Percentiles rank a stretch among this genome's conserved stretches.
phyloP scores from a whole-genome alignment of 441 rosid species.

The Raphanus hybrid region DNA sequence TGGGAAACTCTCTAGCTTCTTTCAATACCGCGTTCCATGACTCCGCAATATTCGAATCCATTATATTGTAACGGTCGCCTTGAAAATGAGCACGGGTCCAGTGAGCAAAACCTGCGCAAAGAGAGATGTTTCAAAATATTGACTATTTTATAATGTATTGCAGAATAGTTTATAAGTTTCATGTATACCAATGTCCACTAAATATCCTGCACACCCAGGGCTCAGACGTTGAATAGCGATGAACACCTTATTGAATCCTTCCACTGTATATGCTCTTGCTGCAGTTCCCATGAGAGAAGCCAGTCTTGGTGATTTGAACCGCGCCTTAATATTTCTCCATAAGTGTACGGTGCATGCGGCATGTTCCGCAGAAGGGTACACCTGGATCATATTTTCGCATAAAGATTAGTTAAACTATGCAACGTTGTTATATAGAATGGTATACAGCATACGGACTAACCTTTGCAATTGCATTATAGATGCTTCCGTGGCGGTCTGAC shows the following conservation, averaged over 20 bases:
- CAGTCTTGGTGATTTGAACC: background rate
- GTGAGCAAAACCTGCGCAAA: background rate
- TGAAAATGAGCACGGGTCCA: background rate
- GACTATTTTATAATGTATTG: too few relatives aligned
- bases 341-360: background rate
- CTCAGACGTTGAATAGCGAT: background rate
- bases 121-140: too few relatives aligned
- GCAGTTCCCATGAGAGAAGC: background rate
- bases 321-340: background rate
- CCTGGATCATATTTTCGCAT: too few relatives aligned
- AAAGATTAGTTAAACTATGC: too few relatives aligned
- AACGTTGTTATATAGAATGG: too few relatives aligned
- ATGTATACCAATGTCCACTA: background rate
- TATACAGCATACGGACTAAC: background rate
- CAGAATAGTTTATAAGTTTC: too few relatives aligned
- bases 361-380: background rate
- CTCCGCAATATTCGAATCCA: background rate
- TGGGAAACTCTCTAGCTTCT: background rate
- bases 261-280: background rate
- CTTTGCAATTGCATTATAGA: background rate
- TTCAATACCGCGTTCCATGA: background rate
- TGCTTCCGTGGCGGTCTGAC: background rate
- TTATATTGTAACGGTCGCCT: background rate
- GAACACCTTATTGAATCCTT: background rate
- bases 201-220: background rate